Base-by-base conservation (phyloP, 1,284 basidiomycete species). In the Abortiporus biennis region DNA sequence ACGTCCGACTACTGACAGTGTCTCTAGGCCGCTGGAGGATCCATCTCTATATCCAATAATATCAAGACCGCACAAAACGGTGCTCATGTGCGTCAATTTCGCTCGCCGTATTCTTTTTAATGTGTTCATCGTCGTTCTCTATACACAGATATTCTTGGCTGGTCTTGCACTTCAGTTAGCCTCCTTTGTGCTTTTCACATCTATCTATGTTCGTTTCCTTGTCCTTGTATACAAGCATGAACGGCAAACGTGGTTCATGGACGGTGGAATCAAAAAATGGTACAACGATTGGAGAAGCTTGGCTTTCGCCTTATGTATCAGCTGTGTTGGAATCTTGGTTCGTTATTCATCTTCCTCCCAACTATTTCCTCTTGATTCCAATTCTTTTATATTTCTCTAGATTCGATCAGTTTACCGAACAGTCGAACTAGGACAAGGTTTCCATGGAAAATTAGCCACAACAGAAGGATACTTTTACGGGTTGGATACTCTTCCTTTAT, bases 361-460 rank as follows among this genome's bases (percentile, higher is more conserved):
- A 13, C 33, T 27, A 33, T 24, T 25, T 16, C 21, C 16, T 31
- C 5, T 12, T 25, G 3, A 43, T 25, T 22, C 8, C 27, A 35
- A n/a, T 12, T 4, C 12, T 27, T 11, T 20, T 32, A 23, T 9
- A 21, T 8, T 23, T 36, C 21, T 24, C 6, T 38, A 81, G 80
- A 71, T 85, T 50, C 78, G 84, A 54, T 85, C 79, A 31, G 61
- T 74, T 3, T 87, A 78, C 60, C 74, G 85, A 56, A 78, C 78
- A 2, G 68, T 78, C 24, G 83, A 87, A 52, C 66, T 83, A 16
- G 75, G 74, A 6, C 65, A 85, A 61, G 85, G 84, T 23, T 84
- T 72, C 59, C 56, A 61, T 21, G 83, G 83, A 3, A 66, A 67
- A 38, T 67, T 86, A 12, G 71, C 78, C 6, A 81, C 74, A 0